Conservation (phyloP, 2,329 filamentous ascomycete genomes). For the Rhinocladiella mackenziei region DNA sequence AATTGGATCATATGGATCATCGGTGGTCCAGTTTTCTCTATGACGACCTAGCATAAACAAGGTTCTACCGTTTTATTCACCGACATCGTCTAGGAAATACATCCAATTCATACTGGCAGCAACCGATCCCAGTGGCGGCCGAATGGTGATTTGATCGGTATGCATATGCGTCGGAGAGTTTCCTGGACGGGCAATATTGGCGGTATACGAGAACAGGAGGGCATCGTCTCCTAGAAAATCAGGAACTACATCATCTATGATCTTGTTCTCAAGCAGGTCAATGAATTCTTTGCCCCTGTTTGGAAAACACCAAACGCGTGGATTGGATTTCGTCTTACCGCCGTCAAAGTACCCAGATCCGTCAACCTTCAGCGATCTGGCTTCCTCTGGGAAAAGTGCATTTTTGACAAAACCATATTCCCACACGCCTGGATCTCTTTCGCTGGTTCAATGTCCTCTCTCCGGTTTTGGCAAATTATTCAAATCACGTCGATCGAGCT, state of each 20-base stretch:
- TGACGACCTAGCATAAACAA: not conserved
- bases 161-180: not conserved
- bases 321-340: not conserved
- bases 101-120: not conserved
- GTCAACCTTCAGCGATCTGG: not conserved
- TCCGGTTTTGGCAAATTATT: not conserved
- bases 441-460: not conserved
- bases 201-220: slow-evolving; percentile 1
- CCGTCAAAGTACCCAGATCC: slow-evolving; percentile 1
- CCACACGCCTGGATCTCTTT: not conserved
- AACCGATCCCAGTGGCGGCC: not conserved
- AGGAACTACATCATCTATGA: not conserved
- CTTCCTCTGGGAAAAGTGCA: not conserved
- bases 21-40: not conserved
- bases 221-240: not conserved
- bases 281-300: slow-evolving; percentile 1
- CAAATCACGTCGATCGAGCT: not conserved
- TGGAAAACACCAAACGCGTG: not conserved
- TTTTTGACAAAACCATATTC: not conserved
- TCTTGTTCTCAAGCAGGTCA: slow-evolving; percentile 1
- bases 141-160: slow-evolving; percentile 1
- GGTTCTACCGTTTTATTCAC: not conserved
- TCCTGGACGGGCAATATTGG: not conserved
- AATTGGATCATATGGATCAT: not conserved
- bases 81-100: not conserved